Percentiles rank a stretch among this genome's conserved stretches.
Evolutionary conservation across 176 grass and related monocot species (phyloP).

Genomic region (Triticum urartu): DNA sequence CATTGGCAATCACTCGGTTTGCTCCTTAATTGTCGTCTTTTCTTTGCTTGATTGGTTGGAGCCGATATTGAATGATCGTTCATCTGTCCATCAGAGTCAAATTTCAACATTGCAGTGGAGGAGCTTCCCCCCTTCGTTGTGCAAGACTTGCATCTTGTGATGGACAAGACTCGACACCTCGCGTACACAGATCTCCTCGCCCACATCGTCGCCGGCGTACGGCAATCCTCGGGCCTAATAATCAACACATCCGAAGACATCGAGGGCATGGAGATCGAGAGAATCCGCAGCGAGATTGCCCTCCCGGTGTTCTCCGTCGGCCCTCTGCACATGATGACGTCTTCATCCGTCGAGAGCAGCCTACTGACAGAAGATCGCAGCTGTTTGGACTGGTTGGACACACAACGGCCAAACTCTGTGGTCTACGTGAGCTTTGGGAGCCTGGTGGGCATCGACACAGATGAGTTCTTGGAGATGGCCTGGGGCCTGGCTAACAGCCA

Average conservation of each 20-base stretch:
- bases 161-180: not conserved
- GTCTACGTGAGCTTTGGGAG: conserved; percentile 9
- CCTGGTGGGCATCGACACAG: not conserved
- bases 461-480: not conserved
- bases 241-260: not conserved
- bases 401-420: not conserved
- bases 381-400: conserved; percentile 28
- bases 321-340: not conserved
- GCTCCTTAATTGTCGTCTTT: no score
- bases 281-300: not conserved
- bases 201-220: not conserved
- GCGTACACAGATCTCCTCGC: not conserved
- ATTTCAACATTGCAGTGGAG: not conserved
- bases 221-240: not conserved
- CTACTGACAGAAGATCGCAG: not conserved
- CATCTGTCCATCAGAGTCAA: not conserved
- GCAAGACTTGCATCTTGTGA: not conserved
- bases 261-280: not conserved
- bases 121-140: not conserved
- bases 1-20: no score
- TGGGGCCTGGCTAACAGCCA: not conserved
- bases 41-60: no score
- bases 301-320: conserved; percentile 21
- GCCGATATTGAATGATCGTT: no score
- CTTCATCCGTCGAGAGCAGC: not conserved